These are phyloP conservation scores for Astragalus glycyphyllos DNA, from an alignment of 306 rosid genomes.

Conservation along the genomic window DNA sequence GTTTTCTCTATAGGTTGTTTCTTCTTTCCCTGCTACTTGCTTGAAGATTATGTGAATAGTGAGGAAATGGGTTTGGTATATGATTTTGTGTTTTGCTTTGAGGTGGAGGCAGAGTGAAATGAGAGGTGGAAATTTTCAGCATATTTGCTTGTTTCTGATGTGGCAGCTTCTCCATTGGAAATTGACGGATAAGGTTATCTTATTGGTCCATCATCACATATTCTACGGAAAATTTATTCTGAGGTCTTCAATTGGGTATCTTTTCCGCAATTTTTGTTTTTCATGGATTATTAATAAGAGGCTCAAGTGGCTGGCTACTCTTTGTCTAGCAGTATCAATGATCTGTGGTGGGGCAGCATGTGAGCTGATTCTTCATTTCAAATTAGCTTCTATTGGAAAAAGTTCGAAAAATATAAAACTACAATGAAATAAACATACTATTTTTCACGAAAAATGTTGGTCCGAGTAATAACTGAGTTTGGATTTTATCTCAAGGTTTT, in stretches of 20 bases:
- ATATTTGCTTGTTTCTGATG: constrained; percentile 65
- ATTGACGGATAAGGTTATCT: constrained; percentile 77
- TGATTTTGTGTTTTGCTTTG: constrained; percentile 33
- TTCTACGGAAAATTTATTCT: constrained; percentile 3
- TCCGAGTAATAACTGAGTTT: too few species aligned
- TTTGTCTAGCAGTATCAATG: neutral
- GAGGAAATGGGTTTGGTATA: constrained; percentile 24
- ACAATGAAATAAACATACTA: neutral
- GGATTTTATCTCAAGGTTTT: too few species aligned
- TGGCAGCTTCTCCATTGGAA: constrained; percentile 60
- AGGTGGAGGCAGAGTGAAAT: constrained; percentile 40
- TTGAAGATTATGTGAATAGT: constrained; percentile 11
- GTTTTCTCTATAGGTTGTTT: constrained; percentile 2
- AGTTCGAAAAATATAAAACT: neutral
- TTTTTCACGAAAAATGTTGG: neutral
- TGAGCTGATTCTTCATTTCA: neutral
- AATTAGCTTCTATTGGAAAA: neutral
- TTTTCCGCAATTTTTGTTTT: neutral
- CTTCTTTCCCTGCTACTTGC: constrained; percentile 21
- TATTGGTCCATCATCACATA: constrained; percentile 50
- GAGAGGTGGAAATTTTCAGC: constrained; percentile 61
- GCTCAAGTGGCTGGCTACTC: neutral
- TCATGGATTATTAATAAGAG: too few species aligned
- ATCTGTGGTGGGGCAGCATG: neutral
- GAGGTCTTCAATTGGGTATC: constrained; percentile 9